phyloP scores from a whole-genome alignment of 2,329 filamentous ascomycete genomes.

The Whalleya microplaca region DNA sequence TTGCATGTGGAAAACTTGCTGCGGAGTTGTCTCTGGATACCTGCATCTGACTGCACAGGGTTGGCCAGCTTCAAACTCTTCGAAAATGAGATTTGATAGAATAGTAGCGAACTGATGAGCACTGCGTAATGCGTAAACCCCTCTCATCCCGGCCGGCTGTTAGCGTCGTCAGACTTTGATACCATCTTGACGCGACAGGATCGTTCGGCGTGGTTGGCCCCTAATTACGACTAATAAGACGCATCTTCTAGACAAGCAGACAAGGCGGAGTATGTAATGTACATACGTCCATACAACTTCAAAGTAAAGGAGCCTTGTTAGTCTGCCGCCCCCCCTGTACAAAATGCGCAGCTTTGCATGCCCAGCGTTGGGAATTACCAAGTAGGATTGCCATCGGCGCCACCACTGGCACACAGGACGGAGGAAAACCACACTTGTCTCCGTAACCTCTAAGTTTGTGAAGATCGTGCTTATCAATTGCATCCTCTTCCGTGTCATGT shows the following conservation, averaged over 20 bases:
- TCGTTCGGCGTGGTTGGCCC: slow-evolving; percentile 10
- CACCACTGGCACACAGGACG: slow-evolving; percentile 10
- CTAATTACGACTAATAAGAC: background rate
- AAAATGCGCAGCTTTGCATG: slow-evolving; percentile 23
- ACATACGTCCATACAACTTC: background rate
- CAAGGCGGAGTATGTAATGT: slow-evolving; percentile 19
- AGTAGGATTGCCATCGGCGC: slow-evolving; percentile 13
- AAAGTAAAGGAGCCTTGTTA: slow-evolving; percentile 8
- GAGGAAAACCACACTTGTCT: slow-evolving; percentile 4
- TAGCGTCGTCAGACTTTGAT: slow-evolving; percentile 21
- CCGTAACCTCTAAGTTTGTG: background rate
- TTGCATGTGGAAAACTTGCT: slow-evolving; percentile 20
- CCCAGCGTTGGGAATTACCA: slow-evolving; percentile 3
- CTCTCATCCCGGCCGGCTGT: background rate
- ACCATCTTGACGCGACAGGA: slow-evolving; percentile 22
- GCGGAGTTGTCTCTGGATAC: too few relatives aligned
- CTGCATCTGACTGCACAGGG: slow-evolving; percentile 25
- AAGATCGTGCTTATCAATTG: background rate
- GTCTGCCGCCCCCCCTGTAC: slow-evolving; percentile 3
- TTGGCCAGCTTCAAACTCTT: background rate
- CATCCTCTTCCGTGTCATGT: slow-evolving; percentile 4
- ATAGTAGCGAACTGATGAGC: slow-evolving; percentile 10
- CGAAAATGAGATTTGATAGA: background rate
- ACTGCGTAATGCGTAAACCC: slow-evolving; percentile 26
- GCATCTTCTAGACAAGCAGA: slow-evolving; percentile 10